Base-by-base conservation (phyloP, 2,329 filamentous ascomycete genomes). In the Beauveria scarabaeidicola region DNA sequence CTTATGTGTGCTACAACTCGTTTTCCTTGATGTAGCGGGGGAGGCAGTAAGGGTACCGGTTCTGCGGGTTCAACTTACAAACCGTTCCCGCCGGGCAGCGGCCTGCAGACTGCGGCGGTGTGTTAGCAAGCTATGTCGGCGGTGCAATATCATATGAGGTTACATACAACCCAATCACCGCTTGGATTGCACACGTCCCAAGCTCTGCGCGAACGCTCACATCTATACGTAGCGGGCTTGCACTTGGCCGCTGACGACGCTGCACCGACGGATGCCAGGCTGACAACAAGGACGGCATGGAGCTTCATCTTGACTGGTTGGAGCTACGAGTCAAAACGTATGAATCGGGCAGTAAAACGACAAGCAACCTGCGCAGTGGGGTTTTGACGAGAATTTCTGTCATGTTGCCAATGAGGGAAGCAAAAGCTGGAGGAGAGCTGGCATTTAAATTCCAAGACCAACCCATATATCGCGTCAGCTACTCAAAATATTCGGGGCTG, bases 11-110 rank as follows among this genome's bases (percentile, higher is more conserved):
- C 29, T 32, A 32, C 29, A 32, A 32, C 4, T 32, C 29, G 5
- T 1, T 1, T 32, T 3, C 11, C 1, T 13, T 11, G 0, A 2
- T 11, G 29, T 1, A 0, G 4, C 3, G 1, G 17, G 17, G 17
- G 13, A 50, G 3, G 46, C 46, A 50, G 25, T 32, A 50, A 11
- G 46, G 25, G 2, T 25, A 29, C 8, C 3, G 1, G 23, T 44
- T 11, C 3, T 11, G 0, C 10, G 13, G 10, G 29, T 19, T 13
- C 1, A 17, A 27, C 46, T 50, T 21, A 10, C 46, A 50, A 15
- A 50, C 47, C 3, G 27, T 50, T 11, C 3, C 3, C 25, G 17
- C 6, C 25, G 46, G 27, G 9, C 47, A 50, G 17, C 8, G 3
- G 25, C 47, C 47, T 10, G 17, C 47, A 50, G 21, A 32, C 47